Evolutionary conservation across 2,329 filamentous ascomycete species (phyloP).

Genomic region (Cladosporium sphaerospermum): DNA sequence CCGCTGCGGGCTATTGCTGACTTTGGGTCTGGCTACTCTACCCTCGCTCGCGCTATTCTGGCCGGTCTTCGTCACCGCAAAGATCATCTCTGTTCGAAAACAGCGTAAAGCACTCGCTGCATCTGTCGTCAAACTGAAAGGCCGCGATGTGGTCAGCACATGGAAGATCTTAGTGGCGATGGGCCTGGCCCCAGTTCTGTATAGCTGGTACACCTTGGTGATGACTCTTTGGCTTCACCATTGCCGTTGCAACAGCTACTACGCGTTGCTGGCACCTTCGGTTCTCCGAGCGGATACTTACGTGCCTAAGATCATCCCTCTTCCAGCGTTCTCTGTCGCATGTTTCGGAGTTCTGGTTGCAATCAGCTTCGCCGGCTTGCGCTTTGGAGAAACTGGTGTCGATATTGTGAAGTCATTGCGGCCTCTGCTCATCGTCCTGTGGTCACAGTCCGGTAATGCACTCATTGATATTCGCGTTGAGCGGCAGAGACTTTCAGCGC

Average conservation of each 20-base stretch:
- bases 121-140: constrained; percentile 81
- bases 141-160: constrained; percentile 82
- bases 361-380: constrained; percentile 85
- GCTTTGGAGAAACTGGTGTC: constrained; percentile 95
- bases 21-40: constrained; percentile 73
- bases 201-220: constrained; percentile 72
- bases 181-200: constrained; percentile 73
- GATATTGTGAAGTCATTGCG: constrained; percentile 93
- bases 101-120: constrained; percentile 76
- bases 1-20: constrained; percentile 66
- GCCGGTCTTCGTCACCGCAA: constrained; percentile 78
- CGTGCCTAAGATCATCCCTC: constrained; percentile 70
- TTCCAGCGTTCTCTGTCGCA: constrained; percentile 64
- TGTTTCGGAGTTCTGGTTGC: constrained; percentile 69
- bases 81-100: constrained; percentile 73
- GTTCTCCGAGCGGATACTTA: constrained; percentile 30
- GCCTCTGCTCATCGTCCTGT: constrained; percentile 77
- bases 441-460: constrained; percentile 44
- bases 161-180: constrained; percentile 90
- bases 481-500: background rate
- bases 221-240: constrained; percentile 71
- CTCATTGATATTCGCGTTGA: background rate
- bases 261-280: background rate
- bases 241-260: constrained; percentile 67
- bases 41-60: constrained; percentile 82